Evolutionary conservation across 805 yeast genomes (phyloP).

Genomic region (Yarrowia alimentaria): DNA sequence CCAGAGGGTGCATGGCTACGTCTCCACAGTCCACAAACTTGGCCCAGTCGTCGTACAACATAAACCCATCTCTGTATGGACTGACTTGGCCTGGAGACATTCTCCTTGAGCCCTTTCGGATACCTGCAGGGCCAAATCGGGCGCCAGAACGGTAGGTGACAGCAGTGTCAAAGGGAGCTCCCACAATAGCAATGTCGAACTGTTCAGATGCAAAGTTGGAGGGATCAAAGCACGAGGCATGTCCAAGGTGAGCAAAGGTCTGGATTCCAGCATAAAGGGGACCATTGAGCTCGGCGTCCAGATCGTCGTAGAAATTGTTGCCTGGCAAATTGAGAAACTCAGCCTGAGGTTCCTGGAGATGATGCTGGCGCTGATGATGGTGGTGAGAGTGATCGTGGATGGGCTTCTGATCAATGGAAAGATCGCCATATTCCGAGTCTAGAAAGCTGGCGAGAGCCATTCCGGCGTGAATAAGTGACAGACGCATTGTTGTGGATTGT

Average conservation of each 20-base stretch:
- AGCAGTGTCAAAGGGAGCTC: slow-evolving; percentile 84
- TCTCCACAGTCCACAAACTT: slow-evolving; percentile 61
- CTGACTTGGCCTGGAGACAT: slow-evolving; percentile 28
- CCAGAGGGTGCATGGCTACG: slow-evolving; percentile 64
- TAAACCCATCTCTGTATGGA: slow-evolving; percentile 56
- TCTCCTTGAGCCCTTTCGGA: slow-evolving; percentile 47
- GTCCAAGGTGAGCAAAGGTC: slow-evolving; percentile 70
- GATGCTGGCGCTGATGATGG: slow-evolving; percentile 9
- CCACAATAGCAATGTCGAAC: slow-evolving; percentile 71
- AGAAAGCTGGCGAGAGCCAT: slow-evolving; percentile 19
- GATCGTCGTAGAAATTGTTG: slow-evolving; percentile 10
- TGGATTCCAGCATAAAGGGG: slow-evolving; percentile 39
- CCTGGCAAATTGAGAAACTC: slow-evolving; percentile 19
- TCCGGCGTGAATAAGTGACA: neutral
- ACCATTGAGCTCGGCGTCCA: slow-evolving; percentile 18
- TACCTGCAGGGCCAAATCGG: slow-evolving; percentile 65
- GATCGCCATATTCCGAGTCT: slow-evolving; percentile 24
- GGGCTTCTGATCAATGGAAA: slow-evolving; percentile 18
- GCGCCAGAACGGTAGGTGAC: slow-evolving; percentile 79
- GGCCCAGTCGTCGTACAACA: slow-evolving; percentile 57
- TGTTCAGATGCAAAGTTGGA: slow-evolving; percentile 38
- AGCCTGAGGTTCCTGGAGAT: neutral
- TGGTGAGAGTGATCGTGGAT: slow-evolving; percentile 9
- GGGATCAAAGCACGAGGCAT: slow-evolving; percentile 54
- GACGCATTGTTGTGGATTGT: neutral